Percentiles rank a stretch among this genome's conserved stretches.
Evolutionary conservation across 805 yeast genomes (phyloP).

Genomic region (Suhomyces sp.): DNA sequence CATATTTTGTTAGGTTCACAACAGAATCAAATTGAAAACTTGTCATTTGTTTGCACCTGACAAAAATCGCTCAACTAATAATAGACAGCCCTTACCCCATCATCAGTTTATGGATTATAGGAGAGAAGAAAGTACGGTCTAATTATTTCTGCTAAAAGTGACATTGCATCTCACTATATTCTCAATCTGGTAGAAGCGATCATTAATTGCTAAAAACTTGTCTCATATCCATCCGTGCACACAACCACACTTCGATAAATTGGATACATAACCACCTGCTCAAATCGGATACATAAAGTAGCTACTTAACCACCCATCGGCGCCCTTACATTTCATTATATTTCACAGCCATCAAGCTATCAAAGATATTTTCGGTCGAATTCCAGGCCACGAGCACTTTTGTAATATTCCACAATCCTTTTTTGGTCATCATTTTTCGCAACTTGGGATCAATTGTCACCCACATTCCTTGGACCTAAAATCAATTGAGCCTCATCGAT

Average conservation of each 20-base stretch:
- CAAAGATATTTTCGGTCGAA: neutral
- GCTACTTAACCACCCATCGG: neutral
- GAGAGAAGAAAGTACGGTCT: neutral
- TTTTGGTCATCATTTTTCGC: neutral
- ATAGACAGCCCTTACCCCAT: neutral
- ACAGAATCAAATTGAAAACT: neutral
- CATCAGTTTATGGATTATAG: neutral
- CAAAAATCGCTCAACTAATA: neutral
- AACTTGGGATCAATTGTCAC: neutral
- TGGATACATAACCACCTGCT: too few relatives aligned
- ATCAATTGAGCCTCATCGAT: neutral
- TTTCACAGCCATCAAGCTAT: neutral
- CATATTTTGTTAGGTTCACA: neutral
- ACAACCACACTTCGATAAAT: neutral
- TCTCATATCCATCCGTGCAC: neutral
- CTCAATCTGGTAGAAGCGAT: neutral
- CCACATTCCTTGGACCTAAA: neutral
- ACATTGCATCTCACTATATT: neutral
- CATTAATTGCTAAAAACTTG: neutral
- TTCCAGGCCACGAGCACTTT: neutral
- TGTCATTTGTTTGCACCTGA: neutral
- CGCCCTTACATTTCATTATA: neutral
- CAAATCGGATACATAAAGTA: neutral
- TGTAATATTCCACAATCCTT: neutral
- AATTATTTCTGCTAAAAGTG: neutral